A percentile compares a stretch with the other conserved stretches of the same genome.
Evolutionary conservation across 176 grass and related monocot genomes (phyloP).

Genomic region (Hordeum vulgare): MorexV3_pseudomolecules_assembly NC_058521.1:454375784-454376283

Average conservation of each 20-base stretch:
- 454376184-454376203: neutral
- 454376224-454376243: neutral
- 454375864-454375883: neutral
- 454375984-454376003: too few relatives aligned
- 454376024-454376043: neutral
- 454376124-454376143: slow-evolving; percentile 21
- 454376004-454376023: neutral
- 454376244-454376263: neutral
- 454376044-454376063: too few relatives aligned
- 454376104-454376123: slow-evolving; percentile 7
- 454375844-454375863: neutral
- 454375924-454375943: too few relatives aligned
- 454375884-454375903: neutral
- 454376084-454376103: slow-evolving; percentile 9
- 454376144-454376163: neutral
- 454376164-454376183: neutral
- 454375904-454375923: neutral
- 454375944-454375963: too few relatives aligned
- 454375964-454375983: too few relatives aligned
- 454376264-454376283: slow-evolving; percentile 33
- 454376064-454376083: too few relatives aligned
- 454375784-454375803: neutral
- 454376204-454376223: neutral
- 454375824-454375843: neutral
- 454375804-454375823: neutral